phyloP scores from a whole-genome alignment of 805 yeast genomes.

The Myxozyma mucilagina region DNA sequence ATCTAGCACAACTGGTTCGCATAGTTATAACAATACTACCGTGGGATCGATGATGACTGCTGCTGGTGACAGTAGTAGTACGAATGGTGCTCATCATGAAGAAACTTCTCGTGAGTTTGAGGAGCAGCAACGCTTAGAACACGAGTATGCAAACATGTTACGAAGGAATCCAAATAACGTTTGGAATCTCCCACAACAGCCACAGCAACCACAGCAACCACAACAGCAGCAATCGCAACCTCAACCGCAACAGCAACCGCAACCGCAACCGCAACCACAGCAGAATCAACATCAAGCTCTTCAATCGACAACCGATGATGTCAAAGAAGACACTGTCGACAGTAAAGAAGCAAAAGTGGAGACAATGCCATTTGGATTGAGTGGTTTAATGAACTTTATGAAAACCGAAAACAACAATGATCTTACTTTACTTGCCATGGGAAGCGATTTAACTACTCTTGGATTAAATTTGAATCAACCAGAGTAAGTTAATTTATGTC shows the following conservation, averaged over 20 bases:
- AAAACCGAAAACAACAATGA: slow-evolving; percentile 62
- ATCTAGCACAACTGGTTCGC: neutral
- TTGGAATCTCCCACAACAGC: slow-evolving; percentile 1
- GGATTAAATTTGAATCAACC: slow-evolving; percentile 60
- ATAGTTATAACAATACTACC: neutral
- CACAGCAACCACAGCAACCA: too few species aligned
- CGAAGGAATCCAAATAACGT: slow-evolving; percentile 5
- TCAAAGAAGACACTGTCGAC: neutral
- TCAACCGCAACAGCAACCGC: neutral
- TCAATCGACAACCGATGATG: neutral
- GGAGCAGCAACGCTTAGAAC: slow-evolving; percentile 13
- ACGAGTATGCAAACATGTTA: slow-evolving; percentile 15
- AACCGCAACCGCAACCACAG: neutral
- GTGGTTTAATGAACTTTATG: slow-evolving; percentile 60
- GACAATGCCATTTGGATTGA: slow-evolving; percentile 64
- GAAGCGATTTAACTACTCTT: slow-evolving; percentile 67
- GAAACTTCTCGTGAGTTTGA: slow-evolving; percentile 13
- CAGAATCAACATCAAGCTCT: neutral
- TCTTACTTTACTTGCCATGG: slow-evolving; percentile 66
- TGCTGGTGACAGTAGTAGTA: neutral
- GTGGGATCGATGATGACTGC: slow-evolving; percentile 6
- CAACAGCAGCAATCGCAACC: neutral
- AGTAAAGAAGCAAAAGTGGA: slow-evolving; percentile 40
- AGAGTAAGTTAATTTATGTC: slow-evolving; percentile 34
- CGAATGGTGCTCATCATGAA: slow-evolving; percentile 1